Base-by-base conservation (phyloP, 805 yeast species). In the Teunomyces lycoperdinae region DNA sequence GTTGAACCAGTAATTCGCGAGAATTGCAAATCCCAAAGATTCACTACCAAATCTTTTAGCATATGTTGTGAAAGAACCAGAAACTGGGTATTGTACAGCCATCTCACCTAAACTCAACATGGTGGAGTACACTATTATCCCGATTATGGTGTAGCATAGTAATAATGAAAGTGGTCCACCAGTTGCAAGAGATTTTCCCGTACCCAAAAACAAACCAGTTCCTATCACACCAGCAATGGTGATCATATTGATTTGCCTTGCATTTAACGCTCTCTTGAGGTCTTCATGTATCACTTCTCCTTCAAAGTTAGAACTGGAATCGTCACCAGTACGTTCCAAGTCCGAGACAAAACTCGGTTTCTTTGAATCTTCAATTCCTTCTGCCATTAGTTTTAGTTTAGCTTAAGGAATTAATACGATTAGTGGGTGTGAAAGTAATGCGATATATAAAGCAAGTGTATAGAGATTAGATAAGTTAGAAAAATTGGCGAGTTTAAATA, bases 21-120 rank as follows among this genome's bases (percentile, higher is more conserved):
- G 68, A 31, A 78, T 69, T 1, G 83, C 78, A 58, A 79, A 79
- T 0, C 83, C 83, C 46, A 78, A 67, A 10, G 80, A 68, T 4
- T 72, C 77, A 50, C 76, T 76, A 3, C 79, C 80, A 53, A 71
- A 78, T 29, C 81, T 62, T 24, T 71, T 64, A 13, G 80, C 78
- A 53, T 68, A 79, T 1, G 78, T 67, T 26, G 81, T 72, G 49
- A 78, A 77, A 5, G 80, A 76, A n/a, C 82, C 83, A 2, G 80
- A 74, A 24, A 74, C 76, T 3, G 87, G 85, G 62, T 71, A 67
- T 45, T 65, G 73, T 1, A 83, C 75, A 3, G 80, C 64, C 83
- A 80, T 79, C 55, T 80, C 84, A 9, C 84, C 84, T 39, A 81
- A 65, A 32, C 76, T 63, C 40, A 77, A 63, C 77, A 80, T 76